Conservation (phyloP, 306 rosid species). For the Cucurbita moschata region DNA sequence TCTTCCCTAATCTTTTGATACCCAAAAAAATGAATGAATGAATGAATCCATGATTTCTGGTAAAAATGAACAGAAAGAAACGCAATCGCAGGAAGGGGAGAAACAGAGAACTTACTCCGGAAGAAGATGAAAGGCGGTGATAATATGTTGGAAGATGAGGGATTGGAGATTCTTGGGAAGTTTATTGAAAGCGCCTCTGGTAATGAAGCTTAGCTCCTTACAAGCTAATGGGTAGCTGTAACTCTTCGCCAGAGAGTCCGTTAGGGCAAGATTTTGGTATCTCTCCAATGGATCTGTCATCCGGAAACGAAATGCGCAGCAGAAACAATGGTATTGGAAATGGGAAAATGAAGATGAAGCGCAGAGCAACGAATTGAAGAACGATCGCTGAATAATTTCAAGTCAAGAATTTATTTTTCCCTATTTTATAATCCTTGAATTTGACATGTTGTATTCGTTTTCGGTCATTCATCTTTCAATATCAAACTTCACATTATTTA, state of each 20-base stretch:
- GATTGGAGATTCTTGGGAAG: slow-evolving; percentile 60
- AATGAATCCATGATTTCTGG: background rate
- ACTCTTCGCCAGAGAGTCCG: slow-evolving; percentile 23
- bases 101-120: slow-evolving; percentile 32
- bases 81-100: background rate
- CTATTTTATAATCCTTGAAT: background rate
- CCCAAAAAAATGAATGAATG: background rate
- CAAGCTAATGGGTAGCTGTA: slow-evolving; percentile 55
- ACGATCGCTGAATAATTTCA: background rate
- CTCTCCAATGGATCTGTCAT: slow-evolving; percentile 41
- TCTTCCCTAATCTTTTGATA: background rate
- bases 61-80: background rate
- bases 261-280: slow-evolving; percentile 36
- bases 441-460: too few species aligned
- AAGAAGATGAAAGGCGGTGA: slow-evolving; percentile 70
- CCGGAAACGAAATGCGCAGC: background rate
- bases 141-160: slow-evolving; percentile 45
- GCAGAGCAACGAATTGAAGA: background rate
- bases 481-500: too few species aligned
- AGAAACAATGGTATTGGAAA: background rate
- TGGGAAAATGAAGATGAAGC: background rate
- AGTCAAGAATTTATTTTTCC: background rate
- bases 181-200: slow-evolving; percentile 32
- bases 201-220: slow-evolving; percentile 56
- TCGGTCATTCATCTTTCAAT: too few species aligned